Evolutionary conservation across 2,329 filamentous ascomycete species (phyloP).

Genomic region (Pseudogymnoascus sp.): DNA sequence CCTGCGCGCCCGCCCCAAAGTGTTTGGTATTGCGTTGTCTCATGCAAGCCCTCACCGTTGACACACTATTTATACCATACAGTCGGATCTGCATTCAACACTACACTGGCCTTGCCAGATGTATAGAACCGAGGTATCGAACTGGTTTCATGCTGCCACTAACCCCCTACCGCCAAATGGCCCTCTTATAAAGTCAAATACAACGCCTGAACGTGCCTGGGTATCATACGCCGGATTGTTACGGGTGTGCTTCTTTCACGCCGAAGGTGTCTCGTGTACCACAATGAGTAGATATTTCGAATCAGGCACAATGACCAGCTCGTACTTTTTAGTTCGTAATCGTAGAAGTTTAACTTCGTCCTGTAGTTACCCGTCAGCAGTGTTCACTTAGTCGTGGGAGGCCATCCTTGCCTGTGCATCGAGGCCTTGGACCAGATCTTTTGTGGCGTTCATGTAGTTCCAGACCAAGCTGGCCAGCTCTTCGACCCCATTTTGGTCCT

Average conservation of each 20-base stretch:
- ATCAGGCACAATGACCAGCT: slow-evolving; percentile 77
- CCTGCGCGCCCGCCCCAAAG: too few relatives aligned
- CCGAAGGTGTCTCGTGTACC: slow-evolving; percentile 72
- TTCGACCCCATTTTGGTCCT: slow-evolving; percentile 50
- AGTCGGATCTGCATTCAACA: too few relatives aligned
- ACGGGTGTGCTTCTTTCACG: slow-evolving; percentile 32
- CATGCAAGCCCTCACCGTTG: too few relatives aligned
- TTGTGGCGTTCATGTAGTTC: slow-evolving; percentile 65
- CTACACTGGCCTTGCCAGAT: neutral
- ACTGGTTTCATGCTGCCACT: neutral
- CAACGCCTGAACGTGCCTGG: slow-evolving; percentile 11
- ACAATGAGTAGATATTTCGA: slow-evolving; percentile 71
- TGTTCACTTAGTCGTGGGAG: slow-evolving; percentile 11
- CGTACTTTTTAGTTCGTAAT: slow-evolving; percentile 76
- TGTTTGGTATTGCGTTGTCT: too few relatives aligned
- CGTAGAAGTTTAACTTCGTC: slow-evolving; percentile 72
- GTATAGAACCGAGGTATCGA: neutral
- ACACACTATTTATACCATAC: too few relatives aligned
- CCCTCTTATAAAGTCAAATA: slow-evolving; percentile 2
- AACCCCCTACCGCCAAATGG: neutral
- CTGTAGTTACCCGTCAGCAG: slow-evolving; percentile 30
- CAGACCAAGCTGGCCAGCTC: slow-evolving; percentile 71
- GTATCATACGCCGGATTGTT: slow-evolving; percentile 11
- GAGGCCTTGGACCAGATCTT: slow-evolving; percentile 62
- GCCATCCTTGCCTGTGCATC: slow-evolving; percentile 54